Evolutionary conservation across 768 basidiomycete genomes (phyloP).

Genomic region (Pisolithus sp.): DNA sequence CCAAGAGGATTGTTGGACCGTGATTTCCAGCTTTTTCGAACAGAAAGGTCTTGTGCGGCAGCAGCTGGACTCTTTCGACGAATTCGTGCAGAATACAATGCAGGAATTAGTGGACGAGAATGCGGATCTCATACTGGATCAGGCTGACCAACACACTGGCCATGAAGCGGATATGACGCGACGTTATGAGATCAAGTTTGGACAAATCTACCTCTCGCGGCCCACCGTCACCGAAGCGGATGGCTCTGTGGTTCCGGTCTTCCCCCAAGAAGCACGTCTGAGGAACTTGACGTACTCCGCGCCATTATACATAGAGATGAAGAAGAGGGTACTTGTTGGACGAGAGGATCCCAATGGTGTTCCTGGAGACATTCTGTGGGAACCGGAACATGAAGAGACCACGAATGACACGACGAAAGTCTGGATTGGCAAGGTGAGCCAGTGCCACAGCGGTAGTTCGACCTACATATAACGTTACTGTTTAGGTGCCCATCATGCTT

Average conservation of each 20-base stretch:
- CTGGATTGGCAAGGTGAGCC: conserved; percentile 86
- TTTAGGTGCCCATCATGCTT: conserved; percentile 95
- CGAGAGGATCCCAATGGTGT: conserved; percentile 75
- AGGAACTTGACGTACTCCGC: conserved; percentile 96
- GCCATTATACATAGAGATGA: conserved; percentile 93
- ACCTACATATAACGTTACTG: conserved; percentile 8
- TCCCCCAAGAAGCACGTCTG: conserved; percentile 93
- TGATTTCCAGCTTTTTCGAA: conserved; percentile 95
- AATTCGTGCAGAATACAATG: conserved; percentile 99
- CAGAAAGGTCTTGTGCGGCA: conserved; percentile 97
- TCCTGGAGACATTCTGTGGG: conserved; percentile 77
- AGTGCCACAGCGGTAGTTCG: neutral
- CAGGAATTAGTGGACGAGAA: conserved; percentile 98
- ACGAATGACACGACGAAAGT: conserved; percentile 72
- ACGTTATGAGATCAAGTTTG: conserved; percentile 95
- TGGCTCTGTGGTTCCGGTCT: conserved; percentile 87
- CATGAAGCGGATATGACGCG: conserved; percentile 76
- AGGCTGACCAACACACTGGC: conserved; percentile 93
- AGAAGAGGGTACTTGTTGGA: conserved; percentile 74
- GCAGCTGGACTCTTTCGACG: conserved; percentile 96
- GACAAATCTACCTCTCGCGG: conserved; percentile 93
- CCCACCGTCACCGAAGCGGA: conserved; percentile 95
- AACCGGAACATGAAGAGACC: conserved; percentile 59
- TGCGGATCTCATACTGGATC: conserved; percentile 90
- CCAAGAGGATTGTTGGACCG: conserved; percentile 91